A percentile compares a stretch with the other conserved stretches of the same genome.
Conservation (phyloP, 140 eudicot genomes). For the Eryngium alpinum region DNA sequence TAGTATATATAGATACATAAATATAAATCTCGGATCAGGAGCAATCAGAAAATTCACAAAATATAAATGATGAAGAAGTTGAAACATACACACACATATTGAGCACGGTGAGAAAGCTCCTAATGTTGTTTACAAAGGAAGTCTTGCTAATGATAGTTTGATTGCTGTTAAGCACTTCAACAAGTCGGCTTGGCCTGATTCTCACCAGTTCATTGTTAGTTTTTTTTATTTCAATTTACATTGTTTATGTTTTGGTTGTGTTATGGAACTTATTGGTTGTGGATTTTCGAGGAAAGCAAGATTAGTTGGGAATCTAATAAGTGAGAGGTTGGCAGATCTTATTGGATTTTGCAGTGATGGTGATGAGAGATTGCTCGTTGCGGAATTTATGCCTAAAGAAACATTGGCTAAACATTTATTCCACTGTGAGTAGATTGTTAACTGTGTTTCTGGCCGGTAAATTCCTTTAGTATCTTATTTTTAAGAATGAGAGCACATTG, state of each 20-base stretch:
- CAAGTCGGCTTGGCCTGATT: slow-evolving; percentile 92
- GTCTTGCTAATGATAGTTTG: slow-evolving; percentile 41
- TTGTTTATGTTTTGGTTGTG: not conserved
- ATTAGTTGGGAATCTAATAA: slow-evolving; percentile 77
- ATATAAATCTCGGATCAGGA: not conserved
- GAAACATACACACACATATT: not conserved
- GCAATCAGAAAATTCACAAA: slow-evolving; percentile 4
- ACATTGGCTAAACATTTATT: slow-evolving; percentile 86
- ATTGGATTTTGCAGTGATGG: slow-evolving; percentile 77
- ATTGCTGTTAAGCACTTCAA: slow-evolving; percentile 83
- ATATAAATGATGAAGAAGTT: slow-evolving; percentile 26
- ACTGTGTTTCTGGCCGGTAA: not conserved
- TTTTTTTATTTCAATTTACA: not conserved
- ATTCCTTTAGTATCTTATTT: not conserved
- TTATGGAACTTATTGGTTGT: not conserved
- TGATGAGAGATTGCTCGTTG: slow-evolving; percentile 87
- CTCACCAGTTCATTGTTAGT: slow-evolving; percentile 74
- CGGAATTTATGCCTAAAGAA: slow-evolving; percentile 88
- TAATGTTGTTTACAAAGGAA: slow-evolving; percentile 77
- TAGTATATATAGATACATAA: not conserved
- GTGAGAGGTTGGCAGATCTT: slow-evolving; percentile 67
- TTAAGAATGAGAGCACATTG: not conserved
- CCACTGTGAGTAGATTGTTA: slow-evolving; percentile 58
- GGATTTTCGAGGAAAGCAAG: slow-evolving; percentile 69
- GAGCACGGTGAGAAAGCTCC: slow-evolving; percentile 96